These are phyloP conservation scores for Mucor velutinosus DNA, from an alignment of 371 early-diverging fungal genomes.

Conservation along the genomic window DNA sequence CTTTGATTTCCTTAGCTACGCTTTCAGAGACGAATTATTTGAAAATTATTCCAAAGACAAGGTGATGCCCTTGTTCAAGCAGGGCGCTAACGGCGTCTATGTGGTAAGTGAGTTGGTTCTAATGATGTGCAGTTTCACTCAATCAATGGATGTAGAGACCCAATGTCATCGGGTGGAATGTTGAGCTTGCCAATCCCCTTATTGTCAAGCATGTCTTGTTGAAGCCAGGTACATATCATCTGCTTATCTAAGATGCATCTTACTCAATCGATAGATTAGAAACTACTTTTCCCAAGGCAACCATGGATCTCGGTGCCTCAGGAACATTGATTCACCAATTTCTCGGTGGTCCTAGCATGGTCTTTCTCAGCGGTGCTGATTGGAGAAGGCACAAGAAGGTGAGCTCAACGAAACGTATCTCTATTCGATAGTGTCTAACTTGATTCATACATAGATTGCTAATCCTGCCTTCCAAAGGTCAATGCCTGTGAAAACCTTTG, in stretches of 20 bases:
- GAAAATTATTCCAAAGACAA: conserved; percentile 13
- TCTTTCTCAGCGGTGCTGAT: conserved; percentile 26
- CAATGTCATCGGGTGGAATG: conserved; percentile 7
- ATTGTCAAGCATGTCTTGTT: conserved; percentile 11
- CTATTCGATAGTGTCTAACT: neutral
- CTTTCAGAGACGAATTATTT: conserved; percentile 6
- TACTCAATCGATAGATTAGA: neutral
- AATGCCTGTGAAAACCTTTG: conserved; percentile 40
- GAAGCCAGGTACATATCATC: conserved; percentile 8
- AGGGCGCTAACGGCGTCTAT: conserved; percentile 1
- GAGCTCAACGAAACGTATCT: neutral
- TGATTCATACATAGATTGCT: conserved; percentile 20
- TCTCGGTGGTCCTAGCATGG: conserved; percentile 28
- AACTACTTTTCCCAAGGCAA: conserved; percentile 21
- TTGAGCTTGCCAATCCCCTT: conserved; percentile 14
- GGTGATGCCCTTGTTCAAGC: conserved; percentile 8
- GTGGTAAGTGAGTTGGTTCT: neutral
- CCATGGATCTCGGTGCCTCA: conserved; percentile 1
- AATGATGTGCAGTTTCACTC: neutral
- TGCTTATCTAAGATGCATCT: neutral
- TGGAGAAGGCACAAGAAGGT: conserved; percentile 40
- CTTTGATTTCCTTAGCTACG: conserved; percentile 11
- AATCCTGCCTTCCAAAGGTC: conserved; percentile 44
- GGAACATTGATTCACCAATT: conserved; percentile 25
- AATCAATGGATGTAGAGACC: conserved; percentile 4